Evolutionary conservation across 345 rosid genomes (phyloP), one percentile per base, ranked within the genome.

Genomic region (Aurinia saxatilis): DNA sequence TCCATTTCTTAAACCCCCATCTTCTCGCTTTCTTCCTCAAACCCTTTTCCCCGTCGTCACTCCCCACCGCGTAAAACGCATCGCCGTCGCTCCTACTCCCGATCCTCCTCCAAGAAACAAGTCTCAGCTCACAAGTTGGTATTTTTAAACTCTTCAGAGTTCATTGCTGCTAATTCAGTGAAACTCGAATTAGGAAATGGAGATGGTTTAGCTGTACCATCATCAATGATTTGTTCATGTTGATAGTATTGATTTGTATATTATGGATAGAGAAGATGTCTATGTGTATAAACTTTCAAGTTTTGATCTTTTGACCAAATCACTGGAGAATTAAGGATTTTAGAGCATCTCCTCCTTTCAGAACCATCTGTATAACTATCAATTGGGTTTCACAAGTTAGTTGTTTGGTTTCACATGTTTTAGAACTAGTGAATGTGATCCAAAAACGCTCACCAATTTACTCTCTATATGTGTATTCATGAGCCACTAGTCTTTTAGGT

Each of bases 81-180:
- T 66, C 74, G 57, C 79, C 10, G 77, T 68, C 58, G 44, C 52
- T 19, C 73, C 78, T 10, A 56, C 59, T 30, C 66, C 80, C 48
- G 82, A 78, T 38, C 86, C 79, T 27, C 81, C 76, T 5, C 68
- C 57, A 12, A 59, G 46, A 4, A 73, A 52, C 51, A 65, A 72
- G 1, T 40, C 52, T 42, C 60, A 16, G 0, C 57, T 18, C 62
- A 1, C 51, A 68, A 87, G 91, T 85, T 33, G 15, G 55, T 29
- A 27, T 51, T 60, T 33, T 38, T 17, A n/a, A n/a, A n/a, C n/a
- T n/a, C n/a, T n/a, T n/a, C n/a, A n/a, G n/a, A n/a, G n/a, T n/a
- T n/a, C n/a, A n/a, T n/a, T n/a, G n/a, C n/a, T n/a, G n/a, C n/a
- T n/a, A n/a, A n/a, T n/a, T n/a, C n/a, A n/a, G n/a, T 13, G 10